Evolutionary conservation across 345 rosid species (phyloP), one percentile per base, ranked within the genome.

Genomic region (Reutealis trisperma): DNA sequence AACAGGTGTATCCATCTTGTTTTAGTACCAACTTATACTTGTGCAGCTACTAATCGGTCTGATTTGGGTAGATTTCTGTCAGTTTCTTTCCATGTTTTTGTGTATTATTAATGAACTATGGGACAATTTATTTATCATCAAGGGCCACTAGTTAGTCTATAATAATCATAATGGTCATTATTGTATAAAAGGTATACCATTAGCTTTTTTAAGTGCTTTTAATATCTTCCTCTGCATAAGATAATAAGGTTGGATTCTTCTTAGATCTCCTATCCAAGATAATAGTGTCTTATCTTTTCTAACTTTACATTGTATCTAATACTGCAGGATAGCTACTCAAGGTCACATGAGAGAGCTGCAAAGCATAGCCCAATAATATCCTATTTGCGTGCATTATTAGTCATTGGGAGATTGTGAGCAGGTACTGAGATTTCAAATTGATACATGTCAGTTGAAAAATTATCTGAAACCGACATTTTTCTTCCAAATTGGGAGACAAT

Each of bases 51-150:
- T 51, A 49, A 21, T 51, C 24, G 8, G 7, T 51, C 19, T 34
- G 27, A 65, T 21, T 65, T 30, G 61, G 19, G 65, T 7, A 61
- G 65, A 7, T 27, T 25, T 19, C 60, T 25, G n/a, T 51, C n/a
- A 19, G 61, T 60, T n/a, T 37, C 62, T 15, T 34, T 14, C 8
- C 34, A 21, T 57, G 63, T 32, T 34, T 21, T 21, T 37, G 27
- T 3, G 60, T 47, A 32, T 32, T 47, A 32, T 32, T 19, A 8
- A 21, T 47, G 14, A 71, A 54, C 49, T n/a, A 41, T 11, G n/a
- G 64, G 63, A n/a, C 64, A 37, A 71, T 21, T 18, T 71, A 22
- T 44, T 67, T 47, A n/a, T 49, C 49, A 41, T 21, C 73, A 63
- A 32, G 42, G 21, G 7, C 67, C 21, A 27, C 67, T 32, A 63